A percentile compares a stretch with the other conserved stretches of the same genome.
These are phyloP conservation scores for Eucalyptus polybractea DNA, from an alignment of 345 rosid species.

Conservation along the genomic window DNA sequence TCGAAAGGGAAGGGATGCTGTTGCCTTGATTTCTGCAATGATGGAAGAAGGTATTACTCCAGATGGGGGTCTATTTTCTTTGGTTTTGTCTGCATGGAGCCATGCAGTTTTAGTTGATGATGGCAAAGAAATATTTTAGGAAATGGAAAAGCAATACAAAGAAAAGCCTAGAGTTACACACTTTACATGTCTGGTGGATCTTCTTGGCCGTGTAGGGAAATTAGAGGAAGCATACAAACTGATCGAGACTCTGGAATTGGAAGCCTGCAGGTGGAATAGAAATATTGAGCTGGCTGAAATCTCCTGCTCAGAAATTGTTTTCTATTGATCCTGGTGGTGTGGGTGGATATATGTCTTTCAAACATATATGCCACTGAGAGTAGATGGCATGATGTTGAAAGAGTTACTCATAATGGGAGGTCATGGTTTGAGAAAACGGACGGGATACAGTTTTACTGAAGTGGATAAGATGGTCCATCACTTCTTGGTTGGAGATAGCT, in stretches of 20 bases:
- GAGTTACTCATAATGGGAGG: slow-evolving; percentile 3
- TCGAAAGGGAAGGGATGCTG: slow-evolving; percentile 7
- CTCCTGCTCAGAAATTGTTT: neutral
- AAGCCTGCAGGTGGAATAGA: slow-evolving; percentile 1
- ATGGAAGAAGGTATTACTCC: neutral
- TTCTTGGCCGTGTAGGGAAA: slow-evolving; percentile 9
- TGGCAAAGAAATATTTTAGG: slow-evolving; percentile 10
- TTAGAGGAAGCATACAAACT: slow-evolving; percentile 5
- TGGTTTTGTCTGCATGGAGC: slow-evolving; percentile 18
- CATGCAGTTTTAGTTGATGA: slow-evolving; percentile 11
- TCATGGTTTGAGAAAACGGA: neutral
- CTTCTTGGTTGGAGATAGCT: slow-evolving; percentile 5
- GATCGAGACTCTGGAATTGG: neutral
- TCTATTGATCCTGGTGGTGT: neutral
- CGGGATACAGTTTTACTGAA: slow-evolving; percentile 10
- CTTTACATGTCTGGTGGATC: slow-evolving; percentile 6
- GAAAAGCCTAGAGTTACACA: slow-evolving; percentile 1
- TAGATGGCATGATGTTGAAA: slow-evolving; percentile 9
- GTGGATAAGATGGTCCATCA: neutral
- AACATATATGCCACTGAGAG: slow-evolving; percentile 8
- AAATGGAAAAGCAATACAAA: neutral
- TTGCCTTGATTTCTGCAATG: slow-evolving; percentile 5
- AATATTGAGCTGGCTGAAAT: slow-evolving; percentile 12
- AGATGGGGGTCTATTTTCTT: slow-evolving; percentile 8
- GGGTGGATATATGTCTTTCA: slow-evolving; percentile 12